Conservation (phyloP, 2,329 filamentous ascomycete species). For the Xylaria sp. region DNA sequence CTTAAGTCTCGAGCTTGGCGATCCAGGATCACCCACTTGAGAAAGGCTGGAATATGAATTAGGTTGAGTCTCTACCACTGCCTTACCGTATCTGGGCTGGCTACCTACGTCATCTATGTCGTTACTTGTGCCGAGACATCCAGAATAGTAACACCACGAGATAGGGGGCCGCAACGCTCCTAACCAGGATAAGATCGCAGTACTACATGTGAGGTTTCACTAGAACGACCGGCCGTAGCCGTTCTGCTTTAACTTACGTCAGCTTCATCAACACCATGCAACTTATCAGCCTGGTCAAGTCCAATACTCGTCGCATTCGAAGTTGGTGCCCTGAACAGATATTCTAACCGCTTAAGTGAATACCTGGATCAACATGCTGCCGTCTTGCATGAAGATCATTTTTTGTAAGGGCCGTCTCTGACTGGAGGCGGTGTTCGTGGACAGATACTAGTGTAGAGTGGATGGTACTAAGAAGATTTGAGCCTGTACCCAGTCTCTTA, state of each 20-base stretch:
- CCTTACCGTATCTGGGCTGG: not conserved
- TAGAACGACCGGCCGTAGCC: not conserved
- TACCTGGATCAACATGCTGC: not conserved
- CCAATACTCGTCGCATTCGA: not conserved
- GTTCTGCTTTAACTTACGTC: conserved; percentile 4
- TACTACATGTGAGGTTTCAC: conserved; percentile 7
- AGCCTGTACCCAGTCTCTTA: not conserved
- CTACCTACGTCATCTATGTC: not conserved
- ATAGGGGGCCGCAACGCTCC: not conserved
- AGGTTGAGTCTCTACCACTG: not conserved
- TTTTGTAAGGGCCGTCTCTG: not conserved
- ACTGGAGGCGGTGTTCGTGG: not conserved
- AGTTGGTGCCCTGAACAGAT: not conserved
- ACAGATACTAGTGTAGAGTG: too few species aligned
- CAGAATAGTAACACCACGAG: not conserved
- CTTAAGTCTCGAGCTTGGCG: not conserved
- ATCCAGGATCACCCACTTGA: not conserved
- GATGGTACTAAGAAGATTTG: not conserved
- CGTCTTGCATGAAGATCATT: not conserved
- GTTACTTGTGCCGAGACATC: not conserved
- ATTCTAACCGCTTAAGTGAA: not conserved
- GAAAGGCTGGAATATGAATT: not conserved
- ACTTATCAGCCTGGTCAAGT: not conserved
- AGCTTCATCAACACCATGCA: not conserved
- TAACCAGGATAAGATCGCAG: not conserved